Evolutionary conservation across 2,329 filamentous ascomycete genomes (phyloP).

Genomic region (Zopfia rhizophila): DNA sequence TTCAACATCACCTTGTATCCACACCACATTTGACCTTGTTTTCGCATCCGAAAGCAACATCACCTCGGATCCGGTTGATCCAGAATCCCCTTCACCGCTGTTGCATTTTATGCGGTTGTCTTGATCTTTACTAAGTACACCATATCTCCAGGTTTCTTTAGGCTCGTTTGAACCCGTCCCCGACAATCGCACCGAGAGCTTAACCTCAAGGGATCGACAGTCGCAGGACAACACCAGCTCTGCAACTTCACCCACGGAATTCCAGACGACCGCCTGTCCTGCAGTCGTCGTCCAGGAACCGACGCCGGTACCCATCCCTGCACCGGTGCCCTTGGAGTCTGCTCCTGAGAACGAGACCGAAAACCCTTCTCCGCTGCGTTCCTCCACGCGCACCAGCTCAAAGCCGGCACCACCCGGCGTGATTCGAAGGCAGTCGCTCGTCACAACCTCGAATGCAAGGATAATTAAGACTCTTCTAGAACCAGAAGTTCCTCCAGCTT

Average conservation of each 20-base stretch:
- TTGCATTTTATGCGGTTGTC: no score
- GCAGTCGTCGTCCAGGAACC: constrained; percentile 46
- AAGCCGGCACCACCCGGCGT: constrained; percentile 55
- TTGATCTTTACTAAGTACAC: no score
- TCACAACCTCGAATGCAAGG: constrained; percentile 52
- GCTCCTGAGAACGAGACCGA: constrained; percentile 8
- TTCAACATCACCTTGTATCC: no score
- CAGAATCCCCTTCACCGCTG: no score
- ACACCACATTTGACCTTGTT: no score
- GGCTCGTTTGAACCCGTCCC: constrained; percentile 16
- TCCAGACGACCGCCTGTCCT: constrained; percentile 28
- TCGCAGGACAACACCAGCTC: constrained; percentile 22
- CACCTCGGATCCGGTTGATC: no score
- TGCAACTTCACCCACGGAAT: constrained; percentile 24
- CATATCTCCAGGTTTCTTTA: no score
- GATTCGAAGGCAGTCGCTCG: constrained; percentile 52
- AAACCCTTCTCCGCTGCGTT: constrained; percentile 11
- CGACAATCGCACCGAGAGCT: constrained; percentile 26
- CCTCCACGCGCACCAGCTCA: constrained; percentile 16
- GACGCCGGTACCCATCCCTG: constrained; percentile 42
- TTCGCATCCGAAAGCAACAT: no score
- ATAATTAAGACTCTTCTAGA: constrained; percentile 66
- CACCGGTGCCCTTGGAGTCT: constrained; percentile 28
- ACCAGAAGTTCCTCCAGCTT: constrained; percentile 42
- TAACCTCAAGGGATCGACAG: constrained; percentile 31